A percentile compares a stretch with the other conserved stretches of the same genome.
Conservation (phyloP, 164 flowering plant genomes). For the Piper longum region DNA sequence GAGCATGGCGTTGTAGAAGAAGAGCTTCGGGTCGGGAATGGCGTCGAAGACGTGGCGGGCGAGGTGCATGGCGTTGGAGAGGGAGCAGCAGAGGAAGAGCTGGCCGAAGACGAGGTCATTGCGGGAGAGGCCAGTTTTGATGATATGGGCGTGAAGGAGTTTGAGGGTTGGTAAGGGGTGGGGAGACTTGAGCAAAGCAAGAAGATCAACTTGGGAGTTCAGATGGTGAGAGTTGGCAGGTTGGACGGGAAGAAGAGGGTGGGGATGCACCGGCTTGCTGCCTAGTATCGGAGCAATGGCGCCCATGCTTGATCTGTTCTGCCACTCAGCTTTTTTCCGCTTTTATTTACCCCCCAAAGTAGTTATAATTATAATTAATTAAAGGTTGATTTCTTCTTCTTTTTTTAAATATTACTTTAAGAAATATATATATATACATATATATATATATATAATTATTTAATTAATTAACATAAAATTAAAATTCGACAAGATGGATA, state of each 20-base stretch:
- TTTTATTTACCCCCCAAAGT: no score
- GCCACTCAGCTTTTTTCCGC: no score
- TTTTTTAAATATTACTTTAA: no score
- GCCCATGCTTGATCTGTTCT: no score
- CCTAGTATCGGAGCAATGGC: background rate
- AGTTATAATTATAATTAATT: no score
- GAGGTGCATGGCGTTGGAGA: conserved; percentile 11
- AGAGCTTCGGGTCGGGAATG: conserved; percentile 10
- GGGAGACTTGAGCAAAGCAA: conserved; percentile 14
- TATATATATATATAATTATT: no score
- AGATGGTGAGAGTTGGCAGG: background rate
- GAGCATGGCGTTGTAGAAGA: conserved; percentile 25
- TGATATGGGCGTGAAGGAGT: conserved; percentile 15
- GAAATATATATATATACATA: no score
- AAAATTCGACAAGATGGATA: no score
- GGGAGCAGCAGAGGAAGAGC: conserved; percentile 14
- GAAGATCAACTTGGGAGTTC: background rate
- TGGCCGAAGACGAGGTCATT: conserved; percentile 16
- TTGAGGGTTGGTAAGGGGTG: conserved; percentile 12
- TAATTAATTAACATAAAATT: no score
- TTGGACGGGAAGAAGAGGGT: background rate
- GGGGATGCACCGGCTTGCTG: background rate
- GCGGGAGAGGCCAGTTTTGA: conserved; percentile 12
- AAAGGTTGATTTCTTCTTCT: no score
- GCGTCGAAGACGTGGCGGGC: conserved; percentile 13